Base-by-base conservation (phyloP, 2,329 filamentous ascomycete genomes). In the Rutstroemia sp. region DNA sequence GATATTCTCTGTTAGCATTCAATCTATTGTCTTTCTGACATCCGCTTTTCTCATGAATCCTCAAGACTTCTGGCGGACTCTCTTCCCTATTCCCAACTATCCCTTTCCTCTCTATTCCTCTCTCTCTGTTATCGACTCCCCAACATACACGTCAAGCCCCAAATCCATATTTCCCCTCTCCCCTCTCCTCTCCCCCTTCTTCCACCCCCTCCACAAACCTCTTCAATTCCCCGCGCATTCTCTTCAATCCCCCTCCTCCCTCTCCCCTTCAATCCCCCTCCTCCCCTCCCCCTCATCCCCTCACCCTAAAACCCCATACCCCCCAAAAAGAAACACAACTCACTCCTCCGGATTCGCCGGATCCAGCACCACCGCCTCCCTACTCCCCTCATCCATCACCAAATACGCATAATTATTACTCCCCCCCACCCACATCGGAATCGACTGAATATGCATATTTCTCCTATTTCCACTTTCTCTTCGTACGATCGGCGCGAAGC, bases 321-420 rank as follows among this genome's bases (percentile, higher is more conserved):
- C 10, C 19, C 19, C 48, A 34, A 25, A 17, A 5, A 42, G n/a
- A 37, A 4, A 10, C 8, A 10, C 39, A 37, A 67, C 83, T 64
- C 73, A 91, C 88, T 92, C 88, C 10, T 83, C 78, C 42, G 88
- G 86, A 67, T 90, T 82, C 9, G 89, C 89, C 47, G 89, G 89
- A 70, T 94, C 89, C 63, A 94, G 84, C 63, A 94, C 86, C 56
- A 87, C 78, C 50, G 85, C 84, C 71, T 91, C 88, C 70, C 87
- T 86, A 64, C 86, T 86, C 70, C 86, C 87, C 67, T 92, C 82
- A 66, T 91, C 87, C 58, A 89, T 76, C 46, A 94, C 83, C 37
- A 94, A 79, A 70, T 94, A 94, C 67, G 89, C 87, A 73, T 92
- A 94, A 76, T 94, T 94, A 73, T 94, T 86, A 68, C 83, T 80